These are phyloP conservation scores for Plenodomus lindquistii DNA, from an alignment of 2,329 filamentous ascomycete species.

Conservation along the genomic window DNA sequence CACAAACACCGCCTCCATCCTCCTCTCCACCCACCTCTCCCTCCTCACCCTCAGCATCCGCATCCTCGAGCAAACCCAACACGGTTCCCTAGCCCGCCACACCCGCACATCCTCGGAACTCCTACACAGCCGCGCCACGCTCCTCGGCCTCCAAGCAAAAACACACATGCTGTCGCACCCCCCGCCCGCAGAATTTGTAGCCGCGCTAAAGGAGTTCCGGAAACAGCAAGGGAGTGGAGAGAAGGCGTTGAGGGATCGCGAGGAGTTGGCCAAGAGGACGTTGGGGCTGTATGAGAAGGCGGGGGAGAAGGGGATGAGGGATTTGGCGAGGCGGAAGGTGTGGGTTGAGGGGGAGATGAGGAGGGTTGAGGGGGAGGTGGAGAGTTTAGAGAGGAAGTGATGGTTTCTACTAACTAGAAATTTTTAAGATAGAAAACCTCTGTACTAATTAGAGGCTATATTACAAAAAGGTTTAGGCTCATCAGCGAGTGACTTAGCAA, in stretches of 20 bases:
- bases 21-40: conserved; percentile 44
- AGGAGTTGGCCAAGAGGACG: conserved; percentile 36
- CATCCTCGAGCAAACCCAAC: conserved; percentile 53
- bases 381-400: conserved; percentile 5
- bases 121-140: conserved; percentile 46
- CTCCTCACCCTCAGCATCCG: conserved; percentile 46
- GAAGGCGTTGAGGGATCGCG: conserved; percentile 34
- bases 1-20: conserved; percentile 34
- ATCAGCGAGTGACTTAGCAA: too few relatives aligned
- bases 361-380: conserved; percentile 10
- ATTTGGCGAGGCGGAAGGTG: conserved; percentile 47
- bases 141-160: conserved; percentile 48
- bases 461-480: too few relatives aligned
- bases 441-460: too few relatives aligned
- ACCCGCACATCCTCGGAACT: conserved; percentile 50
- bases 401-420: too few relatives aligned
- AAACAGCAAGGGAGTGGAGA: conserved; percentile 36
- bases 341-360: conserved; percentile 39
- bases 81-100: conserved; percentile 49
- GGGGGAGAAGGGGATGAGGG: conserved; percentile 42
- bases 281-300: conserved; percentile 43
- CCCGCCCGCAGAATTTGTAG: conserved; percentile 29
- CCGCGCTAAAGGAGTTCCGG: conserved; percentile 38
- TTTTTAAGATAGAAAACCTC: too few relatives aligned
- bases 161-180: conserved; percentile 33